phyloP scores from a whole-genome alignment of 306 rosid species.

The Sesbania bispinosa region DNA sequence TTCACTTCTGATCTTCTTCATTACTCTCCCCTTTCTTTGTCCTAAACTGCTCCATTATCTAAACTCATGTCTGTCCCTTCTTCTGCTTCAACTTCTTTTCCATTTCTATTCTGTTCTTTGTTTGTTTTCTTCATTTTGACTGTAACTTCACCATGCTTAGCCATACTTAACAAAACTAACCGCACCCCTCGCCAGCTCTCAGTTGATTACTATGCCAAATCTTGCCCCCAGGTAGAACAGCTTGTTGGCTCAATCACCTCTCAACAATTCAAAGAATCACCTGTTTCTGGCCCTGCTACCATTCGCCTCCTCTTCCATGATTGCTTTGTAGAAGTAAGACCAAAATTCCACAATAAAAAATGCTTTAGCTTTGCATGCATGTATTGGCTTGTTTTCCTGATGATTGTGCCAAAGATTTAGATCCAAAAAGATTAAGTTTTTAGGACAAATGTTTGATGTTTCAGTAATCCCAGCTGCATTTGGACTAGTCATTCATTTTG shows the following conservation, averaged over 20 bases:
- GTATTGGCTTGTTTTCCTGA: not conserved
- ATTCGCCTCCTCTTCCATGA: slow-evolving; percentile 91
- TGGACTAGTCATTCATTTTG: not conserved
- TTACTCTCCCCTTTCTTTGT: slow-evolving; percentile 37
- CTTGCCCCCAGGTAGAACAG: slow-evolving; percentile 77
- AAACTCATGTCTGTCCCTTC: slow-evolving; percentile 48
- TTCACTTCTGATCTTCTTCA: slow-evolving; percentile 28
- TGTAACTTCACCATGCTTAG: slow-evolving; percentile 27
- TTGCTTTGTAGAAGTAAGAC: slow-evolving; percentile 83
- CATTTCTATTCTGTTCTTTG: slow-evolving; percentile 30
- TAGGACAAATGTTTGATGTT: not conserved
- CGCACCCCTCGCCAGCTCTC: slow-evolving; percentile 48
- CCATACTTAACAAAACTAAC: slow-evolving; percentile 18
- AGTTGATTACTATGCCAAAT: slow-evolving; percentile 59
- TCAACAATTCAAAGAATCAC: slow-evolving; percentile 78
- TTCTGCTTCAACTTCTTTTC: slow-evolving; percentile 25
- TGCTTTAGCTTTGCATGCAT: slow-evolving; percentile 20
- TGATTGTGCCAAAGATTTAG: no score
- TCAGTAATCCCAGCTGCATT: not conserved
- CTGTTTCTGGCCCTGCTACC: slow-evolving; percentile 86
- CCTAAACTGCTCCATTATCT: slow-evolving; percentile 45
- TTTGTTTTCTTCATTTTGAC: slow-evolving; percentile 30
- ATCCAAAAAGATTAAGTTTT: no score
- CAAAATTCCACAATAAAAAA: not conserved
- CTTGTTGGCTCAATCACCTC: slow-evolving; percentile 65